Percentiles rank a stretch among this genome's conserved stretches.
Evolutionary conservation across 768 basidiomycete genomes (phyloP).

Genomic region (Lentinula aciculospora): DNA sequence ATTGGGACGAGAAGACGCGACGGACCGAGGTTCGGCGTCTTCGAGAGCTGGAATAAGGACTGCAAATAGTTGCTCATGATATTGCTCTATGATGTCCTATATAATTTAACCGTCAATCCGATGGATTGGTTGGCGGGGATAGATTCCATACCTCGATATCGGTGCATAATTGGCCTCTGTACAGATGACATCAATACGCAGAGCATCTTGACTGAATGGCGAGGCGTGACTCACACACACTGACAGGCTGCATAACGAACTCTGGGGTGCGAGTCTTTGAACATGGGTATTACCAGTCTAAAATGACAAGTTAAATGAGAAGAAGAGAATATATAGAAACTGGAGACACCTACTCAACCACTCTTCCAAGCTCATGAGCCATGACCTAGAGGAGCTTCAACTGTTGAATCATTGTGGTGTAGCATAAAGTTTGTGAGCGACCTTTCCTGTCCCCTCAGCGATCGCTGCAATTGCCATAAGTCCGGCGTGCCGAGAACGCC

Average conservation of each 20-base stretch:
- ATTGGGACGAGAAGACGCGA: not conserved
- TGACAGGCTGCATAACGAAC: constrained; percentile 80
- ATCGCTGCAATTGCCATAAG: constrained; percentile 84
- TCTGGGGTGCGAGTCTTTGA: constrained; percentile 71
- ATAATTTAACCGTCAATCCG: not conserved
- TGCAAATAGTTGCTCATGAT: constrained; percentile 62
- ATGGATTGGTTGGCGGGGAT: not conserved
- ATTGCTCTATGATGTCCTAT: constrained; percentile 68
- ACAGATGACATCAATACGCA: constrained; percentile 7
- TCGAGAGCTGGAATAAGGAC: constrained; percentile 70
- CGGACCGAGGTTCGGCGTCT: constrained; percentile 67
- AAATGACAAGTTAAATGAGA: not conserved
- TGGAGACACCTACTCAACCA: constrained; percentile 59
- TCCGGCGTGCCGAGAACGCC: constrained; percentile 81
- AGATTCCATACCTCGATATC: constrained; percentile 64
- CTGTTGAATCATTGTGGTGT: not conserved
- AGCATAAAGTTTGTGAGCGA: constrained; percentile 16
- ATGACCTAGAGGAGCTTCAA: constrained; percentile 43
- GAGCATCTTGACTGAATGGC: not conserved
- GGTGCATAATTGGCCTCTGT: constrained; percentile 82
- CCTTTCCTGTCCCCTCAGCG: constrained; percentile 78
- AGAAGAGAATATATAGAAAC: not conserved
- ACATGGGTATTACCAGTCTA: constrained; percentile 74
- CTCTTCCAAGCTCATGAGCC: constrained; percentile 75
- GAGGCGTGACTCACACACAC: constrained; percentile 57